These are phyloP conservation scores for Tardiomyces depauwii DNA, from an alignment of 1,139 yeast species.

Conservation along the genomic window DNA sequence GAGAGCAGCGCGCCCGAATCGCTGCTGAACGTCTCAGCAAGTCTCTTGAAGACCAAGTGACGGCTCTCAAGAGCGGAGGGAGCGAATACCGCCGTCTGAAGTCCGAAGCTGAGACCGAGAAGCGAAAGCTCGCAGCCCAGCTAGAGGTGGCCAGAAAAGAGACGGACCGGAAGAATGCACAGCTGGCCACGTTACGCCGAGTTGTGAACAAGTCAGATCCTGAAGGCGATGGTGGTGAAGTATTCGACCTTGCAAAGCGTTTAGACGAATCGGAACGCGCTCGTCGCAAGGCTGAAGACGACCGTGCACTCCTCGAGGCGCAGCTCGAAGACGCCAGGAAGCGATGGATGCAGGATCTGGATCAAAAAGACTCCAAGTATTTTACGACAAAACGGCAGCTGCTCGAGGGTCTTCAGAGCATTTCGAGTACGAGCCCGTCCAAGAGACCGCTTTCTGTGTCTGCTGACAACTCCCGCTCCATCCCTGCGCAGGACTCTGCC, in stretches of 20 bases:
- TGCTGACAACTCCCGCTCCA: neutral
- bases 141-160: slow-evolving; percentile 17
- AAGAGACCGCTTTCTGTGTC: slow-evolving; percentile 10
- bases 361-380: slow-evolving; percentile 17
- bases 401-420: slow-evolving; percentile 12
- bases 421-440: slow-evolving; percentile 7
- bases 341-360: slow-evolving; percentile 17
- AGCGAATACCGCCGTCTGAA: slow-evolving; percentile 17
- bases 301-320: slow-evolving; percentile 17
- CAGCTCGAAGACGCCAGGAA: slow-evolving; percentile 21
- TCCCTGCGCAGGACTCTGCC: slow-evolving; percentile 3
- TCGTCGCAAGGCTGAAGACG: slow-evolving; percentile 20
- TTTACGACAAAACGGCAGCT: slow-evolving; percentile 17
- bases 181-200: slow-evolving; percentile 18
- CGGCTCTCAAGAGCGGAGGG: slow-evolving; percentile 12
- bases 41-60: slow-evolving; percentile 16
- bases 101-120: slow-evolving; percentile 20
- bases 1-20: slow-evolving; percentile 18
- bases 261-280: slow-evolving; percentile 19
- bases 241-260: slow-evolving; percentile 16
- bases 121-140: slow-evolving; percentile 17
- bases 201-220: slow-evolving; percentile 9
- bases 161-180: slow-evolving; percentile 16
- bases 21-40: slow-evolving; percentile 15
- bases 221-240: neutral